Conservation (phyloP, 768 basidiomycete species). For the Termitomyces sp. region DNA sequence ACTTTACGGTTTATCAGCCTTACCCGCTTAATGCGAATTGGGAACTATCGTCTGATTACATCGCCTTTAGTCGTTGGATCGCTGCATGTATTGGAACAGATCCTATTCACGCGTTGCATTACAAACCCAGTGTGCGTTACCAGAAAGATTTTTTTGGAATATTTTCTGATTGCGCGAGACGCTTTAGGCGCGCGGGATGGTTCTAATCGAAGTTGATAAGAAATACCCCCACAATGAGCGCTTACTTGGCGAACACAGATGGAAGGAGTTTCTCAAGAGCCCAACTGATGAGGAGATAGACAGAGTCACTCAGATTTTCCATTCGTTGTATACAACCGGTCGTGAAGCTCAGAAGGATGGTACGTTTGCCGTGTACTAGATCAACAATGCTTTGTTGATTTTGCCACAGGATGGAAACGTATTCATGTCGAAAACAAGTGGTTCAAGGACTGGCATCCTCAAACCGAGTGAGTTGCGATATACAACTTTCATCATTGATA, state of each 20-base stretch:
- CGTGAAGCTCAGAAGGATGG: conserved; percentile 46
- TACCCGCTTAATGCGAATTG: conserved; percentile 46
- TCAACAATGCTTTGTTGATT: not conserved
- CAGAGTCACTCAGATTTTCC: conserved; percentile 34
- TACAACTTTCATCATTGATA: not conserved
- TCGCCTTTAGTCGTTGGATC: conserved; percentile 40
- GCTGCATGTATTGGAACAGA: conserved; percentile 34
- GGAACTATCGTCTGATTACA: conserved; percentile 32
- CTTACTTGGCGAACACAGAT: conserved; percentile 46
- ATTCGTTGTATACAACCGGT: conserved; percentile 33
- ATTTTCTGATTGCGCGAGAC: conserved; percentile 1
- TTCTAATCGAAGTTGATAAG: conserved; percentile 43
- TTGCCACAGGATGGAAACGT: conserved; percentile 41
- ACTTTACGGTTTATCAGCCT: conserved; percentile 40
- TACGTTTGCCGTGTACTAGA: conserved; percentile 14
- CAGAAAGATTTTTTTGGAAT: not conserved
- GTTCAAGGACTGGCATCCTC: conserved; percentile 33
- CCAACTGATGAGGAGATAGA: conserved; percentile 31
- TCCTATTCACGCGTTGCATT: conserved; percentile 35
- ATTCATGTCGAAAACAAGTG: conserved; percentile 34
- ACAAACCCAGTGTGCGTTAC: conserved; percentile 38
- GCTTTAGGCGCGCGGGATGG: conserved; percentile 36
- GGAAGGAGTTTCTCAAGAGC: conserved; percentile 37
- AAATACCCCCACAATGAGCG: conserved; percentile 25
- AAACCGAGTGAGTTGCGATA: conserved; percentile 22